Evolutionary conservation across 345 rosid species (phyloP).

Genomic region (Rhodomyrtus tomentosa): DNA sequence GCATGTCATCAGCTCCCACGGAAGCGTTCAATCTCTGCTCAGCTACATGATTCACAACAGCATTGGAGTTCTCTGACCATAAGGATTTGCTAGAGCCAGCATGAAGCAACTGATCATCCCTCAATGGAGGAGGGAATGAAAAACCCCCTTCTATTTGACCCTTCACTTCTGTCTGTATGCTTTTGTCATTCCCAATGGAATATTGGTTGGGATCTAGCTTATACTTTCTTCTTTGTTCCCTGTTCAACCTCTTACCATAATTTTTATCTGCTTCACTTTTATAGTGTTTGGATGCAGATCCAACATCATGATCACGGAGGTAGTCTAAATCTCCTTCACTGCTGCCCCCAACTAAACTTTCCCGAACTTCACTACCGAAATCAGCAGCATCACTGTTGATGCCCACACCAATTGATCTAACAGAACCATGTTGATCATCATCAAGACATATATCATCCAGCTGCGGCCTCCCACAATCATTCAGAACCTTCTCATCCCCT

Average conservation of each 20-base stretch:
- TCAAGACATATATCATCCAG: conserved; percentile 53
- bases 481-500: conserved; percentile 39
- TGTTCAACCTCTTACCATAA: conserved; percentile 28
- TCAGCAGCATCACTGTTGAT: conserved; percentile 93
- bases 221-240: conserved; percentile 30
- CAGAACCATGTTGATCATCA: conserved; percentile 88
- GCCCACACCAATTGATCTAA: conserved; percentile 96
- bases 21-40: conserved; percentile 43
- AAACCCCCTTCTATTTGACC: conserved; percentile 53
- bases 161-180: conserved; percentile 27
- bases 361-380: conserved; percentile 81
- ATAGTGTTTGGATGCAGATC: conserved; percentile 40
- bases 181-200: conserved; percentile 36
- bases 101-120: conserved; percentile 43
- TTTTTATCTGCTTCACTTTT: conserved; percentile 43
- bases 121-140: conserved; percentile 63
- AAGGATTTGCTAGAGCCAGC: conserved; percentile 55
- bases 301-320: conserved; percentile 50
- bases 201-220: conserved; percentile 34
- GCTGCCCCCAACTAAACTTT: conserved; percentile 85
- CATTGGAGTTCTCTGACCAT: conserved; percentile 48
- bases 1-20: conserved; percentile 58
- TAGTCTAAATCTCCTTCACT: conserved; percentile 90
- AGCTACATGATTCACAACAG: conserved; percentile 29
- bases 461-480: conserved; percentile 33